Base-by-base conservation (phyloP, 192 early-diverging fungal genomes). In the Coemansia sp. region DNA sequence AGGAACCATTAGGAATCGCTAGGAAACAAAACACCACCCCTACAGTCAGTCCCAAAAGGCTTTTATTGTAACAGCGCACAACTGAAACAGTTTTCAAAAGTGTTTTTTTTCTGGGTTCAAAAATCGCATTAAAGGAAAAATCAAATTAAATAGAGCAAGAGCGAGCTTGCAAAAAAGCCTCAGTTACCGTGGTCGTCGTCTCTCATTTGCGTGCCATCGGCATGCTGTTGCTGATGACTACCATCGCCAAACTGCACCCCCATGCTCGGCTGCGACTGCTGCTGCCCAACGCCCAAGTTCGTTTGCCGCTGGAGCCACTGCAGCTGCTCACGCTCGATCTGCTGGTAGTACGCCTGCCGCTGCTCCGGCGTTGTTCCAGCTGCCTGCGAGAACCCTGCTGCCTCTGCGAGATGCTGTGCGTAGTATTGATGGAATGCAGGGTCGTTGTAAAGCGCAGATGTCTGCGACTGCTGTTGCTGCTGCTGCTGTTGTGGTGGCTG, bases 301-400 rank as follows among this genome's bases (percentile, higher is more conserved):
- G 78, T 42, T 52, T 80, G 78, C 31, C 68, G 68, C 63, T 80
- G 78, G 39, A 75, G 64, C 78, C 78, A 80, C 51, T 80, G 78
- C 52, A 80, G 62, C 45, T 80, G 78, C 55, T 74, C 72, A 30
- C 79, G 79, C 64, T 81, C 73, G 26, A 75, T 66, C 70, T 81
- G 79, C 70, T 81, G 79, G 67, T 81, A 76, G 58, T 76, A 81
- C 8, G 72, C 70, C 48, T 70, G 59, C 16, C 74, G 79, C 67
- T 76, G 79, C 64, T 76, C 67, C 9, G 66, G 70, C 16, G 72
- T 72, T 12, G 73, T 42, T 2, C 72, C 73, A 3, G 68, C 31
- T 10, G 72, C 39, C 49, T 71, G 78, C 18, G 69, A 63, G 59
- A 75, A 72, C 31, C 78, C 78, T 13, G 70, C 66, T 2, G 72